Evolutionary conservation across 495 filamentous ascomycete genomes (phyloP), one percentile per base, ranked within the genome.

Genomic region (Thermochaetoides thermophila): DNA sequence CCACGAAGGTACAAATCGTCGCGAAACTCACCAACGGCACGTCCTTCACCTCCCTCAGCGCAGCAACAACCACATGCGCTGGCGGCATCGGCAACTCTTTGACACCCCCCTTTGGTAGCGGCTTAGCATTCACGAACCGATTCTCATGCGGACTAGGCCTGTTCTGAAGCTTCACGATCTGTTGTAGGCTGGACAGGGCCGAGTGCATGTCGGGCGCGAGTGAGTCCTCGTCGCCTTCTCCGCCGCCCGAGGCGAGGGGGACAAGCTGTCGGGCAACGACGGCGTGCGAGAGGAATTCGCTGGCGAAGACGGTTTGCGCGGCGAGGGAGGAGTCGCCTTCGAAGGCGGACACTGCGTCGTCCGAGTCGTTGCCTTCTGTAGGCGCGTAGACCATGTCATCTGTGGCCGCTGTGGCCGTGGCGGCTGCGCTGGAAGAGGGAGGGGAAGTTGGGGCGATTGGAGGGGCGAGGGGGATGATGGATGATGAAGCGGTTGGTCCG

Each of bases 281-380:
- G 11, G 69, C 69, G 17, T 66, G 62, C 39, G 76, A 64, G 17
- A 77, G 60, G 36, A 77, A 72, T 39, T 72, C 58, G 34, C 66
- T 71, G 4, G 76, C 76, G 48, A 75, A 76, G 2, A 58, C 69
- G 1, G 74, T 74, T 37, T 81, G 76, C 11, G 69, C 62, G 6
- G 68, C 55, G 18, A 81, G 52, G 10, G 72, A 73, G 0, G 73
- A 71, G 42, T 65, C 63, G 6, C 72, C 73, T 34, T 76, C 74
- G 31, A 78, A 76, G 1, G 57, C 58, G 12, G 56, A 52, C n/a
- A 52, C 64, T 4, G 39, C 44, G 25, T 59, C 54, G 28, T 56
- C 56, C 6, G 6, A 6, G 20, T 51, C 46, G 22, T 50, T 61
- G 37, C 29, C 34, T 5, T 28, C 30, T 17, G 34, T 37, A 6